A percentile compares a stretch with the other conserved stretches of the same genome.
phyloP scores from a whole-genome alignment of 139 green algal genomes.

The Chlamydomonas schloesseri region DNA sequence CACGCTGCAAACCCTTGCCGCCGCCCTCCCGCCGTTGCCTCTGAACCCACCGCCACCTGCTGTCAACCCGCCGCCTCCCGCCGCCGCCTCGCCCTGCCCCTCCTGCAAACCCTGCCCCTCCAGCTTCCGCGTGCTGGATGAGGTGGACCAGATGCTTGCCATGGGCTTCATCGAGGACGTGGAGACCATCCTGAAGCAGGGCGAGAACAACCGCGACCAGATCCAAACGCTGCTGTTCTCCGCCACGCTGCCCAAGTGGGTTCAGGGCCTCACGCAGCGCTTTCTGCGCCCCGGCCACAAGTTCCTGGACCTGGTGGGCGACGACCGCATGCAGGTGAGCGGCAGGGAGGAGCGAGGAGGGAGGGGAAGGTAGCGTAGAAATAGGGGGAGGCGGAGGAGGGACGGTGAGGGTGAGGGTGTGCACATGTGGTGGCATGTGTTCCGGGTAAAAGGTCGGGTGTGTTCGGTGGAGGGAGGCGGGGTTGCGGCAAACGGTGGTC shows the following conservation, averaged over 20 bases:
- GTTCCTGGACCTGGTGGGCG: constrained; percentile 94
- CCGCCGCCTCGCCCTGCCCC: too few relatives aligned
- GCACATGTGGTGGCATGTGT: too few relatives aligned
- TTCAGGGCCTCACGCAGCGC: constrained; percentile 88
- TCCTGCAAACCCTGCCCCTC: too few relatives aligned
- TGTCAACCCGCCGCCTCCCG: too few relatives aligned
- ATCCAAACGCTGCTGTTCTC: constrained; percentile 98
- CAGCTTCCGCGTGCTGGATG: constrained; percentile 94
- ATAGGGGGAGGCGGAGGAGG: neutral
- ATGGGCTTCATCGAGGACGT: constrained; percentile 99
- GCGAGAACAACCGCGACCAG: constrained; percentile 43
- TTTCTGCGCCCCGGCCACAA: constrained; percentile 86
- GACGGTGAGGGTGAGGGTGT: neutral
- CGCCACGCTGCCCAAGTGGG: constrained; percentile 96
- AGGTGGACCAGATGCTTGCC: constrained; percentile 99
- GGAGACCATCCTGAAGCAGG: constrained; percentile 92
- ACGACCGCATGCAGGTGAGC: constrained; percentile 90
- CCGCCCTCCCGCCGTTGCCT: too few relatives aligned
- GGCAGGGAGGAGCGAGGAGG: neutral
- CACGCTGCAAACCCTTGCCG: too few relatives aligned
- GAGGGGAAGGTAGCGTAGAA: neutral
- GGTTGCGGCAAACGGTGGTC: too few relatives aligned
- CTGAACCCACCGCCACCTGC: too few relatives aligned
- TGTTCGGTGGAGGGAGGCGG: too few relatives aligned
- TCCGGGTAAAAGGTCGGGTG: too few relatives aligned